phyloP scores from a whole-genome alignment of 75 land plant genomes.

The Pseudotsuga menziesii region DNA sequence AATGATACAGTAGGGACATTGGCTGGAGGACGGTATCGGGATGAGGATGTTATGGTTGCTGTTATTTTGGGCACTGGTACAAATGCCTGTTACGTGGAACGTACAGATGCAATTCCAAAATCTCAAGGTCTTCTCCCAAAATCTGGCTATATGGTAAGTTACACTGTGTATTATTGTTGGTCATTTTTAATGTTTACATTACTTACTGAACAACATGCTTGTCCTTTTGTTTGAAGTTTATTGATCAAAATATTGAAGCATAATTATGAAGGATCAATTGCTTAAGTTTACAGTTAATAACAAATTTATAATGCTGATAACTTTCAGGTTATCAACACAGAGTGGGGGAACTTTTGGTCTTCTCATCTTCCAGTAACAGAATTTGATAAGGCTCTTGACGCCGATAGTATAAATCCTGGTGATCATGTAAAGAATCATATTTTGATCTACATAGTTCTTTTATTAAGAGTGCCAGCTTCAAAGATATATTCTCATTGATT shows the following conservation, averaged over 20 bases:
- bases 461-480: not conserved
- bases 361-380: constrained; percentile 58
- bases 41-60: constrained; percentile 61
- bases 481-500: too few relatives aligned
- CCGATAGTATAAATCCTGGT: constrained; percentile 66
- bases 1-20: constrained; percentile 69
- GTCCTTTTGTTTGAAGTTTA: not conserved
- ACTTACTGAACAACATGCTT: too few relatives aligned
- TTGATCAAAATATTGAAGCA: not conserved
- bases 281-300: not conserved
- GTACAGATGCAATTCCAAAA: constrained; percentile 52
- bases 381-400: constrained; percentile 65
- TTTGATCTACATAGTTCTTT: not conserved
- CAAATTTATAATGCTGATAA: not conserved
- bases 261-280: not conserved
- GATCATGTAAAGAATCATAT: constrained; percentile 50
- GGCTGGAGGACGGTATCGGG: constrained; percentile 56
- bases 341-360: constrained; percentile 79
- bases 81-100: constrained; percentile 76
- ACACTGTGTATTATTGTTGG: not conserved
- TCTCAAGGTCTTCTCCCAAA: constrained; percentile 20
- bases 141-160: constrained; percentile 48
- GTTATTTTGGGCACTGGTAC: constrained; percentile 80
- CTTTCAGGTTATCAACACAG: constrained; percentile 61
- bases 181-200: not conserved